Conservation (phyloP, 495 filamentous ascomycete species). For the Penicillium egyptiacum region DNA sequence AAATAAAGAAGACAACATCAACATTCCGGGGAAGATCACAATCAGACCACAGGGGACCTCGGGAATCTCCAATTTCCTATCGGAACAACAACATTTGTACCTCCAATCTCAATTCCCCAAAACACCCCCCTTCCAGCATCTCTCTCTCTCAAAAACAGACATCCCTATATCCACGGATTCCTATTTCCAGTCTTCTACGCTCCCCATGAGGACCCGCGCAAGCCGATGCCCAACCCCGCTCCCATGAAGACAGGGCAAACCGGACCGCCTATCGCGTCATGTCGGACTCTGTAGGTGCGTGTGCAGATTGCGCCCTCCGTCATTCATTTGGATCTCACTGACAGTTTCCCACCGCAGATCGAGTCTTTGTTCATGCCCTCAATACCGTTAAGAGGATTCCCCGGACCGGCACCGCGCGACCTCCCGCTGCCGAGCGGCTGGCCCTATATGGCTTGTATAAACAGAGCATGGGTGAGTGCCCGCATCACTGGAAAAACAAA, state of each 20-base stretch:
- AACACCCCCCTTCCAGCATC: conserved; percentile 1
- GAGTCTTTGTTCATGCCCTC: conserved; percentile 97
- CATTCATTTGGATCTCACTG: not conserved
- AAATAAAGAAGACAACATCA: not conserved
- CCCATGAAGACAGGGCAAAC: conserved; percentile 37
- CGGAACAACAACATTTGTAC: too few relatives aligned
- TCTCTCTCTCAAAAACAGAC: not conserved
- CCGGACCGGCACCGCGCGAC: conserved; percentile 83
- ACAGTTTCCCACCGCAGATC: conserved; percentile 56
- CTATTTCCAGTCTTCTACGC: not conserved
- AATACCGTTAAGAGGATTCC: conserved; percentile 98
- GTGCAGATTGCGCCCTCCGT: not conserved
- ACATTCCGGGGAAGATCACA: conserved; percentile 1
- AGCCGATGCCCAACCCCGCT: conserved; percentile 36
- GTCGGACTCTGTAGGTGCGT: conserved; percentile 59
- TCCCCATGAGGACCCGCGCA: conserved; percentile 30
- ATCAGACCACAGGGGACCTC: not conserved
- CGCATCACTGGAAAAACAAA: not conserved
- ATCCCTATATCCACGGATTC: not conserved
- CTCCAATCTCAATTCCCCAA: not conserved
- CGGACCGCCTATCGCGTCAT: conserved; percentile 38
- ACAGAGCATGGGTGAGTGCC: conserved; percentile 77
- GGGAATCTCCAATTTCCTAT: conserved; percentile 3
- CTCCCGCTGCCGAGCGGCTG: conserved; percentile 80
- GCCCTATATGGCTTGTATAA: conserved; percentile 97